Base-by-base conservation (phyloP, 331 rosid genomes). In the Stylosanthes scabra region DNA sequence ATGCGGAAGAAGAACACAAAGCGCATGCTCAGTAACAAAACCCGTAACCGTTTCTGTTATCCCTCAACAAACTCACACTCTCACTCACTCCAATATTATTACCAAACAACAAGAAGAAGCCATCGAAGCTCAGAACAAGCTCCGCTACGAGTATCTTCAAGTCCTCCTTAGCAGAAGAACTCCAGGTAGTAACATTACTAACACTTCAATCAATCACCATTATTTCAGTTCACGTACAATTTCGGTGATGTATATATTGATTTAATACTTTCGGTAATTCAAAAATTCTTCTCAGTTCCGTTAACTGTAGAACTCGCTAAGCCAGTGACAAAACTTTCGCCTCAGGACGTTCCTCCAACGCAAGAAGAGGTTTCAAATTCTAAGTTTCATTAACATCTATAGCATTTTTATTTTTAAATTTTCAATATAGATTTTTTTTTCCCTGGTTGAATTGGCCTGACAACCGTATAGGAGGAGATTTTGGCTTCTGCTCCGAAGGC, bases 401-500 rank as follows among this genome's bases (percentile, higher is more conserved):
- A 9, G 50, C 63, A 11, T 11, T 40, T 59, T 25, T 57, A 11
- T 47, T 16, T 61, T n/a, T n/a, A n/a, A n/a, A n/a, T n/a, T n/a
- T n/a, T n/a, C n/a, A n/a, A n/a, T n/a, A n/a, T 55, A 11, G 4
- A 8, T 65, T 16, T 55, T n/a, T 14, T 20, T 20, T 20, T 59
- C 66, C 2, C 59, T 25, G 8, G 47, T 72, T 51, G 54, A 61
- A 41, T 71, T 28, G 4, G n/a, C 10, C 5, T 50, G 49, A 12
- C 25, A 66, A 60, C 67, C 54, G 37, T 66, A 42, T 60, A 70
- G 49, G 54, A 80, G 87, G 88, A 84, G 59, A 86, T 69, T 57
- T 1, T 90, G 89, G 72, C 80, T 45, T 82, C 91, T 54, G 86
- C 93, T 77, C 88, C 96, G 4, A 87, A 85, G 83, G 81, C 69